Base-by-base conservation (phyloP, 1,139 yeast species). In the Sugiyamaella novakii region DNA sequence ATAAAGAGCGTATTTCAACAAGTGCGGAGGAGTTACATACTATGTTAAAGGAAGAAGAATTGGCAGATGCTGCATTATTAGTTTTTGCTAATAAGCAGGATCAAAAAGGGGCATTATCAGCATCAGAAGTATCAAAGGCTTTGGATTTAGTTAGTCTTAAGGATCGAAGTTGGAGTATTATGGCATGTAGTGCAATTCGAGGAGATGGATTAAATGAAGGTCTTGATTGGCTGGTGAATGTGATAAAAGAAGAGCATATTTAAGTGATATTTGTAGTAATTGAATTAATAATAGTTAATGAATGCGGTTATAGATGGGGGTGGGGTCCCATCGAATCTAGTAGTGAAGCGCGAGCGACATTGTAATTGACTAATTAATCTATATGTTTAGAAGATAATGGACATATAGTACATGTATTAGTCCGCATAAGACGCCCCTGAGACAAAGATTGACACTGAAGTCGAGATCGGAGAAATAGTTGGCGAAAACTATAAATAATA, bases 41-140 rank as follows among this genome's bases (percentile, higher is more conserved):
- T 65, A 92, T 92, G 98, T 75, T 92, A 59, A 81, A 80, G 56
- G 98, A 92, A 67, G 98, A 92, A 60, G 98, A 92, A 69, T 75
- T 92, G 54, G 79, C 81, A 48, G 96, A 89, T 59, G 80, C 95
- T 41, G 97, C 98, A 1, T 74, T 92, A 59, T 77, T 92, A 61
- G 98, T 92, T 52, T 89, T 92, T 75, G 98, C 98, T 46, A 92
- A 92, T 68, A 92, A 92, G 63, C 98, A 92, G 71, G 98, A 92
- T 72, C 96, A 89, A 69, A 87, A 95, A 0, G 96, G 95, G 8
- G 98, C 98, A 1, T 74, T 91, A 74, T 80, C 89, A 19, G 97
- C 97, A 0, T 92, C 96, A 5, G 97, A 92, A 63, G 97, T 92
- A 10, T 84, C 95, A 1, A 88, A 87, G 59, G 91, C 95, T 12